Percentiles rank a stretch among this genome's conserved stretches.
These are phyloP conservation scores for Anacardium occidentale DNA, from an alignment of 345 rosid species.

Conservation along the genomic window DNA sequence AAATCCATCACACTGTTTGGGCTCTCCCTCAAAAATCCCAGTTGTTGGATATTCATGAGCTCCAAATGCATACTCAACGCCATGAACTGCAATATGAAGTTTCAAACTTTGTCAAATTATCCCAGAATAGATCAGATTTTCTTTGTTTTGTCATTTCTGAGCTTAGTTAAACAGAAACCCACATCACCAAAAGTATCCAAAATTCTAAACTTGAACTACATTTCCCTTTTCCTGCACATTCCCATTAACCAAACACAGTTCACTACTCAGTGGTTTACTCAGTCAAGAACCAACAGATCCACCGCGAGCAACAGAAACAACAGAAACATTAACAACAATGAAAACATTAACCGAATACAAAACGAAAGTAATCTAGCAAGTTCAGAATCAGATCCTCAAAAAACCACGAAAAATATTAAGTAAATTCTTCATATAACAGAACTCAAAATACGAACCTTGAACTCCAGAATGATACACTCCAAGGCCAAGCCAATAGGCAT, in stretches of 20 bases:
- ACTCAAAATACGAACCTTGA: slow-evolving; percentile 57
- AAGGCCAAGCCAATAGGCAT: slow-evolving; percentile 96
- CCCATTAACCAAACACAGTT: slow-evolving; percentile 17
- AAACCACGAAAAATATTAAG: slow-evolving; percentile 2
- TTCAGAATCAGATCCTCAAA: slow-evolving; percentile 9
- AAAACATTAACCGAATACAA: neutral
- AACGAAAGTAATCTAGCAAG: slow-evolving; percentile 6
- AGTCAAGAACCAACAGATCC: slow-evolving; percentile 8
- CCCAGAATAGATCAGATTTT: neutral
- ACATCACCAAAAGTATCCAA: neutral
- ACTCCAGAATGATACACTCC: slow-evolving; percentile 98
- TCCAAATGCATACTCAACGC: slow-evolving; percentile 91
- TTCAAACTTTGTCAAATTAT: neutral
- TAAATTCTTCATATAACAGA: neutral
- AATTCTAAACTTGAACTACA: slow-evolving; percentile 7
- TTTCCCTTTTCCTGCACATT: slow-evolving; percentile 13
- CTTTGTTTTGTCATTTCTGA: neutral
- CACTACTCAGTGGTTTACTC: no score
- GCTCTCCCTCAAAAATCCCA: slow-evolving; percentile 92
- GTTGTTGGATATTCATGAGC: slow-evolving; percentile 93
- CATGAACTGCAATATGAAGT: slow-evolving; percentile 60
- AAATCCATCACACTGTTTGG: slow-evolving; percentile 88
- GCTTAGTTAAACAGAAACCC: neutral
- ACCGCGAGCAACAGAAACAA: neutral
- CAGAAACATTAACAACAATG: neutral